phyloP scores from a whole-genome alignment of 139 green algal genomes.

The Astrephomene gubernaculifera region DNA sequence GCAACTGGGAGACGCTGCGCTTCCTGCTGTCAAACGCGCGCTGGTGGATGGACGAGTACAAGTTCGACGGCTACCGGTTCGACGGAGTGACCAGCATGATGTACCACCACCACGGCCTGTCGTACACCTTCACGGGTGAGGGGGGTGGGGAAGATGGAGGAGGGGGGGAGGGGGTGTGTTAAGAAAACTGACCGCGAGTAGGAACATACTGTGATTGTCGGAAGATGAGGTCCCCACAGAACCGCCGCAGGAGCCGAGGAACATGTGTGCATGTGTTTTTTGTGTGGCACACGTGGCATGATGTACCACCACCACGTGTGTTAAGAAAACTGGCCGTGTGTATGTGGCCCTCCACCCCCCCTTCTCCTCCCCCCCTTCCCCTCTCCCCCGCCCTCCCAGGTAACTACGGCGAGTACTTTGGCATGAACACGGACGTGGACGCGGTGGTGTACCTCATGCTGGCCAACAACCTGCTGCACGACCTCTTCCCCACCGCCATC shows the following conservation, averaged over 20 bases:
- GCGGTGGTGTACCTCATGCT: constrained; percentile 78
- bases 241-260: no score
- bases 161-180: neutral
- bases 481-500: constrained; percentile 90
- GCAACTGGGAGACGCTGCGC: constrained; percentile 96
- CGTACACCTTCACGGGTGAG: constrained; percentile 93
- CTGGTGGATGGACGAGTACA: constrained; percentile 99
- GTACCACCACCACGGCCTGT: constrained; percentile 99
- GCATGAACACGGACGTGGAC: constrained; percentile 93
- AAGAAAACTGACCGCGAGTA: no score
- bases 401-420: constrained; percentile 92
- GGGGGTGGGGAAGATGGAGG: neutral
- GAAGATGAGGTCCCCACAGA: neutral
- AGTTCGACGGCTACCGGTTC: constrained; percentile 97
- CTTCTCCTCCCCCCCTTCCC: no score
- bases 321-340: no score
- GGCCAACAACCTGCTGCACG: constrained; percentile 96
- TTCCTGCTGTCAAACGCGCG: constrained; percentile 96
- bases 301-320: no score
- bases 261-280: no score
- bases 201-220: neutral
- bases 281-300: no score
- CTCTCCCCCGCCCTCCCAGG: constrained; percentile 24
- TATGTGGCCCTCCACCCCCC: no score
- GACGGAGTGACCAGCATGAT: constrained; percentile 99